Percentiles rank a stretch among this genome's conserved stretches.
phyloP scores from a whole-genome alignment of 2,329 filamentous ascomycete species.

The Cordyceps cicadae region DNA sequence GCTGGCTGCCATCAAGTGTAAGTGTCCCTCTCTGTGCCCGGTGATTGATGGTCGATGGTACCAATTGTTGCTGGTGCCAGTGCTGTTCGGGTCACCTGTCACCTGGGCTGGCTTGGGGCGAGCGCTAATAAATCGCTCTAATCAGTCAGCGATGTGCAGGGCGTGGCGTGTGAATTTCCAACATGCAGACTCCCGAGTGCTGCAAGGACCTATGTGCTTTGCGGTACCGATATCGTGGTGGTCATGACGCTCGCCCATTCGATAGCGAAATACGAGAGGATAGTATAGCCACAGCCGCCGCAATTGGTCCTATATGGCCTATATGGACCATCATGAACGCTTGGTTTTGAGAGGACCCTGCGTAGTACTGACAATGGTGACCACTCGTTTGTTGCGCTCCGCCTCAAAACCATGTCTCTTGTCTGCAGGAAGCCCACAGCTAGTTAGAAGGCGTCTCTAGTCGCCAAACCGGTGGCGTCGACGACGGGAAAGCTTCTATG shows the following conservation, averaged over 20 bases:
- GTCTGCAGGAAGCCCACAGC: not conserved
- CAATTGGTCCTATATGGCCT: not conserved
- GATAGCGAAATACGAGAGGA: not conserved
- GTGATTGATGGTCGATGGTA: not conserved
- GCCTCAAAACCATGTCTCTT: not conserved
- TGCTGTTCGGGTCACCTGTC: not conserved
- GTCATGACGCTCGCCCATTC: not conserved
- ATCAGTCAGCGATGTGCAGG: not conserved
- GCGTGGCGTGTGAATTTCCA: not conserved
- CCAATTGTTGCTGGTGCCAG: not conserved
- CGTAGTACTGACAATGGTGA: not conserved
- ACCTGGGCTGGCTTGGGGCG: conserved; percentile 4
- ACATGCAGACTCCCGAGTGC: not conserved
- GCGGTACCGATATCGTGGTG: not conserved
- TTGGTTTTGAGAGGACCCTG: not conserved
- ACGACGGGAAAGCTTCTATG: conserved; percentile 9
- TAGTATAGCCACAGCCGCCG: conserved; percentile 1
- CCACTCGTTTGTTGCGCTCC: not conserved
- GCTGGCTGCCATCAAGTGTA: not conserved
- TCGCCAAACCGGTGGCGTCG: not conserved
- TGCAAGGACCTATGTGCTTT: not conserved
- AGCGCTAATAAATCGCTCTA: not conserved
- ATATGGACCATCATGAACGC: not conserved
- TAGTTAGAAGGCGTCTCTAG: not conserved
- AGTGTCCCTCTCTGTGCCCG: not conserved